Percentiles rank a stretch among this genome's conserved stretches.
These are phyloP conservation scores for Rhytidhysteron rufulum DNA, from an alignment of 2,329 filamentous ascomycete species.

Conservation along the genomic window DNA sequence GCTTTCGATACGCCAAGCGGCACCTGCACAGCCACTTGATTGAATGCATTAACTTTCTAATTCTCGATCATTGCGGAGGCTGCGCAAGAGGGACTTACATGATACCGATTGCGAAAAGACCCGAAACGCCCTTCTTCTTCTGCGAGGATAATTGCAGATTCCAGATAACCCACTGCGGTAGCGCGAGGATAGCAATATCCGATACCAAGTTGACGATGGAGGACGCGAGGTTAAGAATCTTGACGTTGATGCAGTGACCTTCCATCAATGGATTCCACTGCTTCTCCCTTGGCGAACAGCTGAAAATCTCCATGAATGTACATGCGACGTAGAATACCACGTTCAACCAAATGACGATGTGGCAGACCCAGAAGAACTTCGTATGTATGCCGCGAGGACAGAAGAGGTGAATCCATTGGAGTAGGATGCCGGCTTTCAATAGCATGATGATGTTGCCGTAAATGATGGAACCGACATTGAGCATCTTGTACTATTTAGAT, in stretches of 20 bases:
- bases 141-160: constrained; percentile 24
- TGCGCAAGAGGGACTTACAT: no score
- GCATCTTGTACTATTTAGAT: background rate
- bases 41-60: no score
- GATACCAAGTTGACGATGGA: constrained; percentile 29
- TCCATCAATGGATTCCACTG: constrained; percentile 31
- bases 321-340: constrained; percentile 23
- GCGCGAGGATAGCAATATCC: constrained; percentile 30
- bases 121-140: constrained; percentile 16
- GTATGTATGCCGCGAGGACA: constrained; percentile 20
- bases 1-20: no score
- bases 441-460: constrained; percentile 4
- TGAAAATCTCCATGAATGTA: constrained; percentile 32
- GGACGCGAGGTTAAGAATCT: constrained; percentile 24
- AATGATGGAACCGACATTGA: background rate
- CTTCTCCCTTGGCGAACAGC: constrained; percentile 31
- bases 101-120: constrained; percentile 33
- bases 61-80: no score
- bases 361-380: constrained; percentile 36
- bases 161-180: constrained; percentile 37
- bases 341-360: constrained; percentile 28
- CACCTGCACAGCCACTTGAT: no score
- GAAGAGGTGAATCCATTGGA: constrained; percentile 43
- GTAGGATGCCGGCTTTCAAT: constrained; percentile 40
- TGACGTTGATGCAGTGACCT: constrained; percentile 28